phyloP scores from a whole-genome alignment of 768 basidiomycete species.

The Leccinum sublutescens region DNA sequence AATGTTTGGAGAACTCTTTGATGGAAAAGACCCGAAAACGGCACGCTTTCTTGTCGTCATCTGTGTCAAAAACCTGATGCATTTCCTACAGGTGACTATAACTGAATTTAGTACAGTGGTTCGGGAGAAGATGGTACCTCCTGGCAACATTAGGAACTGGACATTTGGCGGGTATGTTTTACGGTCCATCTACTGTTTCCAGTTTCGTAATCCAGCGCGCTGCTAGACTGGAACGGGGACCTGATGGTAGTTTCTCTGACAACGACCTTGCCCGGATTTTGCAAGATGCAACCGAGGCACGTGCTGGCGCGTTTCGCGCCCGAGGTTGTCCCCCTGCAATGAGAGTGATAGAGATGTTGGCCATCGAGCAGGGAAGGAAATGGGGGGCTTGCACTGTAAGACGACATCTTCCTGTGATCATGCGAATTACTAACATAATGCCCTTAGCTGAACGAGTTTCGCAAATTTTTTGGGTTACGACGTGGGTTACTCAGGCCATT shows the following conservation, averaged over 20 bases:
- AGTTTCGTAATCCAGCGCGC: neutral
- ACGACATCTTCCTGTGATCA: neutral
- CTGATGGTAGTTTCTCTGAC: slow-evolving; percentile 57
- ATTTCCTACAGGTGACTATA: slow-evolving; percentile 16
- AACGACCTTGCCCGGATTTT: slow-evolving; percentile 60
- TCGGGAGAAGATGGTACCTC: slow-evolving; percentile 10
- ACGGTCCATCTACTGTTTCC: neutral
- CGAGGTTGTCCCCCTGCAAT: slow-evolving; percentile 64
- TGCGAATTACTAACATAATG: neutral
- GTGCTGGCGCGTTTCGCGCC: slow-evolving; percentile 64
- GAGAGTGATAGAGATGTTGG: slow-evolving; percentile 66
- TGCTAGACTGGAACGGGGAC: slow-evolving; percentile 46
- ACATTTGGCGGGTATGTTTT: slow-evolving; percentile 48
- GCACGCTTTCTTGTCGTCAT: slow-evolving; percentile 25
- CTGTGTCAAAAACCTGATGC: neutral
- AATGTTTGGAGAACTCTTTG: slow-evolving; percentile 44
- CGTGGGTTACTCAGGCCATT: slow-evolving; percentile 35
- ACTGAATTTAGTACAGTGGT: slow-evolving; percentile 19
- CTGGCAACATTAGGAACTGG: slow-evolving; percentile 42
- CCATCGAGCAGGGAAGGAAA: slow-evolving; percentile 60
- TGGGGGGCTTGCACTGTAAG: slow-evolving; percentile 78
- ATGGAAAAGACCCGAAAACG: slow-evolving; percentile 38
- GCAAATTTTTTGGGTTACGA: slow-evolving; percentile 67
- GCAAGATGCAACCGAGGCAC: slow-evolving; percentile 56
- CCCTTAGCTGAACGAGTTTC: slow-evolving; percentile 64